phyloP scores from a whole-genome alignment of 2,329 filamentous ascomycete genomes.

The Alternaria sp. region DNA sequence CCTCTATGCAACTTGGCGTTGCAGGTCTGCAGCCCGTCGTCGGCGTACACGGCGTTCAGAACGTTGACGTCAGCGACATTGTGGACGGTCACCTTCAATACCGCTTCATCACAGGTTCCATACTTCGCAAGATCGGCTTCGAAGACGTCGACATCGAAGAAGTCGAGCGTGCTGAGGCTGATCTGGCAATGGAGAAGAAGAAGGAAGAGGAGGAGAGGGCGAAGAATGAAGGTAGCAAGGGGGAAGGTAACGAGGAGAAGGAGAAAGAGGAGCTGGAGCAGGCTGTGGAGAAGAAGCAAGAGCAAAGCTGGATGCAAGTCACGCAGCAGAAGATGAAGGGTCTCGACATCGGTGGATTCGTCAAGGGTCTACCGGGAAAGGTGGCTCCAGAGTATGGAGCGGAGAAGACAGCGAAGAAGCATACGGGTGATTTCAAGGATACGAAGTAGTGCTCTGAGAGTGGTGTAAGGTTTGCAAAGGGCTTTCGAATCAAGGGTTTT shows the following conservation, averaged over 20 bases:
- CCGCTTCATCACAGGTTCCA: slow-evolving; percentile 57
- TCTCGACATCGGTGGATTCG: slow-evolving; percentile 21
- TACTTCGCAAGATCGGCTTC: slow-evolving; percentile 60
- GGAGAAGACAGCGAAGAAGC: not conserved
- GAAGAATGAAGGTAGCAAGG: slow-evolving; percentile 29
- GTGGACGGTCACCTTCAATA: slow-evolving; percentile 60
- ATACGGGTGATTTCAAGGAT: not conserved
- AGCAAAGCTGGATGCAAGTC: slow-evolving; percentile 52
- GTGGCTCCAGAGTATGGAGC: not conserved
- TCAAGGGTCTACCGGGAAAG: slow-evolving; percentile 7
- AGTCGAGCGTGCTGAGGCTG: slow-evolving; percentile 56
- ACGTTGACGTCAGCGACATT: slow-evolving; percentile 59
- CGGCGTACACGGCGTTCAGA: slow-evolving; percentile 69
- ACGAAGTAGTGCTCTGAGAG: not conserved
- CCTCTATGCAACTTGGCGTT: slow-evolving; percentile 80
- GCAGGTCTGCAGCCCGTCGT: slow-evolving; percentile 80
- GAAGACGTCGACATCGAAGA: slow-evolving; percentile 57
- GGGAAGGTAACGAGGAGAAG: slow-evolving; percentile 29
- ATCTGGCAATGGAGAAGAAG: slow-evolving; percentile 53
- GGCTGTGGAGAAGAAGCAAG: slow-evolving; percentile 53
- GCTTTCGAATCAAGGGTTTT: not conserved
- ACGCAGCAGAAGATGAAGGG: slow-evolving; percentile 50
- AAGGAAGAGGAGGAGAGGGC: slow-evolving; percentile 47
- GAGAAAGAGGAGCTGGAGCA: slow-evolving; percentile 50
- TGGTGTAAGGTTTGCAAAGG: not conserved